Base-by-base conservation (phyloP, 2,329 filamentous ascomycete genomes). In the Hymenoscyphus salicellus region DNA sequence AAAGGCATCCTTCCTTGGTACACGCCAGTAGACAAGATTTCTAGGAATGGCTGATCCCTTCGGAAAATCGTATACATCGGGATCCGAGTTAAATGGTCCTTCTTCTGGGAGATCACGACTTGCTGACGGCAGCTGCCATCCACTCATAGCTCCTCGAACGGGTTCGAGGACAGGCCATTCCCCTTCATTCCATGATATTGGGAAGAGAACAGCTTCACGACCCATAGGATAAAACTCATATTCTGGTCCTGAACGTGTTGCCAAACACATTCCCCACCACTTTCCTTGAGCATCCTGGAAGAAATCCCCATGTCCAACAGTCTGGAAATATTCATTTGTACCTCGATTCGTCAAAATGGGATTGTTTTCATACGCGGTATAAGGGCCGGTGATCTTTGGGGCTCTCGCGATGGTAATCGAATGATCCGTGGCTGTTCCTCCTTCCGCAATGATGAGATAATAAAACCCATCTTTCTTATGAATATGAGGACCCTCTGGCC, bases 21-120 rank as follows among this genome's bases (percentile, higher is more conserved):
- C 83, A 3, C 86, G 79, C 78, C 84, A 86, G 76, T 84, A 78
- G 1, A 83, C 79, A 67, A 88, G 83, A 69, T 87, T 82, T 0
- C 77, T 76, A 3, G 84, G 84, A 0, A 87, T 73, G 0, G 71
- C 68, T 0, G 77, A 77, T 0, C 77, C 77, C 0, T 79, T 76
- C 6, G 74, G 67, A 70, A 87, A 86, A 6, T 62, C 59, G 8
- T 72, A 67, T 67, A 86, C 83, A 1, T 77, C 76, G 14, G 77
- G 77, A 7, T 74, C 71, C 63, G 79, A 70, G 63, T 78, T 79
- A 67, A 76, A 79, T 6, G 80, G 79, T 28, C 82, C 78, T 46
- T 74, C 60, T 5, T 79, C 80, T 6, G 76, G 75, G 2, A 81
- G 65, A 3, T 77, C 70, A 0, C 71, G 68, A 33, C 72, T 74